Base-by-base conservation (phyloP, 148 eudicot genomes). In the Diospyros lotus region DNA sequence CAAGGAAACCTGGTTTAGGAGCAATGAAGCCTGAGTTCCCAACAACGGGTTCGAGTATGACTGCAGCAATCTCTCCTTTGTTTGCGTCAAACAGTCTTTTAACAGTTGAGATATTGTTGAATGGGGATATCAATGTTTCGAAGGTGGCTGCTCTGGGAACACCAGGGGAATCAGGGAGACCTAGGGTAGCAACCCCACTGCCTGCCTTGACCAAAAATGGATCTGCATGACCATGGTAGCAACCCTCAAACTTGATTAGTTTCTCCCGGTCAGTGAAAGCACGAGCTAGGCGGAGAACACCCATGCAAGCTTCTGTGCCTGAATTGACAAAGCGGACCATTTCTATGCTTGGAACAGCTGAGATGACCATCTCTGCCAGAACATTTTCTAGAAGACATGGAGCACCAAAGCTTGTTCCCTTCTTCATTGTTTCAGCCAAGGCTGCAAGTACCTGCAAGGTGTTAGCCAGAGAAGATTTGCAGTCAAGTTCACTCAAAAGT, bases 271-370 rank as follows among this genome's bases (percentile, higher is more conserved):
- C 86, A 28, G 97, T 96, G 82, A 82, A 96, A 14, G 99, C 99
- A 61, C 98, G 98, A 56, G 99, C 98, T 68, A 96, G 80, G 45
- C 99, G 98, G 4, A 96, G 84, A 52, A 88, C 96, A 42, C 97
- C 97, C 98, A 93, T 96, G 79, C 98, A 96, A 54, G 99, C 99
- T 79, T 96, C 99, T 7, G 97, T 96, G 51, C 99, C 99, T 1
- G 99, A 96, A 82, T 96, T 96, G 41, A 93, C 99, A 75, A 93
- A 91, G n/a, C 94, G 87, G 45, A 96, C 98, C 99, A 96, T 96
- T 82, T 93, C 97, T 69, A 93, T 88, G 74, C 98, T 89, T 8
- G 98, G 99, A 68, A 96, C 99, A 66, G 99, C 99, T 15, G 99
- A 83, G 73, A 93, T 91, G 44, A 96, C 99, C 97, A 91, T 87